These are phyloP conservation scores for Ilyonectria sp. DNA, from an alignment of 2,329 filamentous ascomycete species.

Conservation along the genomic window DNA sequence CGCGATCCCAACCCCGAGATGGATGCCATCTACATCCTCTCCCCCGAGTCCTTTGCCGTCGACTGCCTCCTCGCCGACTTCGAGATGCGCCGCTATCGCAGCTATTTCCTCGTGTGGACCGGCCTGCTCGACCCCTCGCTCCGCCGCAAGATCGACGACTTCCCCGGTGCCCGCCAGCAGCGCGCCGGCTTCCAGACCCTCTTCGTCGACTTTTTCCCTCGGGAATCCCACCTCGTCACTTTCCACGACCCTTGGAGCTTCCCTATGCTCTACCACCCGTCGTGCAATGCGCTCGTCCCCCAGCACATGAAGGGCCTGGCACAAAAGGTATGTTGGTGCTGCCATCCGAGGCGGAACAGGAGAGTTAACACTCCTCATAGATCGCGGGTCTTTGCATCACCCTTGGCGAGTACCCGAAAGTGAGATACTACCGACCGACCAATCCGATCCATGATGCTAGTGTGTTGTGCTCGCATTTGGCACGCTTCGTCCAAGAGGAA, in stretches of 20 bases:
- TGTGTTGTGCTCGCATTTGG: conserved; percentile 89
- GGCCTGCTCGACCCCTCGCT: conserved; percentile 78
- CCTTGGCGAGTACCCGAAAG: conserved; percentile 92
- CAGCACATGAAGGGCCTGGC: conserved; percentile 88
- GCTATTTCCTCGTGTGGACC: conserved; percentile 89
- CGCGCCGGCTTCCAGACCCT: conserved; percentile 87
- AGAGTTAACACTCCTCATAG: conserved; percentile 40
- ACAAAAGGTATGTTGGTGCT: conserved; percentile 77
- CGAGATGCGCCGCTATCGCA: conserved; percentile 85
- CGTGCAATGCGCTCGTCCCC: conserved; percentile 86
- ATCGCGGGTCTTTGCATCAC: conserved; percentile 82
- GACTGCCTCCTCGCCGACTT: conserved; percentile 96
- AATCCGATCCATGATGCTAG: conserved; percentile 86
- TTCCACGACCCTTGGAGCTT: conserved; percentile 98
- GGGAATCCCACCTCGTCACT: conserved; percentile 91
- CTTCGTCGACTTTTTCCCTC: conserved; percentile 89
- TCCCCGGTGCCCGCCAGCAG: conserved; percentile 77
- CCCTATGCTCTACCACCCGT: conserved; percentile 90
- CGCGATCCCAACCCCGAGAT: conserved; percentile 88
- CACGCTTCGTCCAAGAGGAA: conserved; percentile 91
- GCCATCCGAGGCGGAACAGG: neutral
- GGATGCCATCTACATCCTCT: conserved; percentile 94
- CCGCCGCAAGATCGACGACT: conserved; percentile 82
- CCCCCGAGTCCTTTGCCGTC: conserved; percentile 86
- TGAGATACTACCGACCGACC: conserved; percentile 89